These are phyloP conservation scores for Ophiostoma ulmi DNA, from an alignment of 2,329 filamentous ascomycete species.

Conservation along the genomic window DNA sequence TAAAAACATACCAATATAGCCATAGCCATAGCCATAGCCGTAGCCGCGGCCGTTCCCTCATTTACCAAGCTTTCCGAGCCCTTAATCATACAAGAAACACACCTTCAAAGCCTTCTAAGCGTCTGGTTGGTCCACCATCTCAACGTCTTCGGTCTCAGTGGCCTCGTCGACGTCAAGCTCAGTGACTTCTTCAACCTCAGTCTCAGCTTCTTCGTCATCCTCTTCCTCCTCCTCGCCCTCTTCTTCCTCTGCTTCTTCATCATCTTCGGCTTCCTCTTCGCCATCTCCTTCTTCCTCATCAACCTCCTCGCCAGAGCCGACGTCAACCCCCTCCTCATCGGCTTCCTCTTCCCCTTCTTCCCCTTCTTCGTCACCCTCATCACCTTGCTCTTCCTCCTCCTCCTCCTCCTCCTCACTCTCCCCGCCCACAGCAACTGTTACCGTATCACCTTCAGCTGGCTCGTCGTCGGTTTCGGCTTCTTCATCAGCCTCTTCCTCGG, in stretches of 20 bases:
- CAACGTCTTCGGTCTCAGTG: conserved; percentile 14
- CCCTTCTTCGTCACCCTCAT: background rate
- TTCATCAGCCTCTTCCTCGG: background rate
- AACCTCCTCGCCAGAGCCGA: background rate
- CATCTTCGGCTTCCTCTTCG: background rate
- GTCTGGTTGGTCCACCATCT: conserved; percentile 19
- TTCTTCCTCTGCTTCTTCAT: conserved; percentile 1
- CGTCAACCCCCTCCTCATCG: background rate
- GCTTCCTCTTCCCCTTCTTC: background rate
- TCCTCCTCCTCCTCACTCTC: background rate
- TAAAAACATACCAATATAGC: background rate
- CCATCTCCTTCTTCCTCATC: background rate
- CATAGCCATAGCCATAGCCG: background rate
- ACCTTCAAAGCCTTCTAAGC: background rate
- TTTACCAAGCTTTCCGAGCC: background rate
- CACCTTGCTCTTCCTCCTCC: background rate
- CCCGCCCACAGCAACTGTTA: background rate
- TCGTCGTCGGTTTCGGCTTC: background rate
- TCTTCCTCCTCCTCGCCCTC: background rate
- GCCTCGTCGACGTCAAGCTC: conserved; percentile 16
- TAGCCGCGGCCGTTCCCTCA: background rate
- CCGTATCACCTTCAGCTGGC: background rate
- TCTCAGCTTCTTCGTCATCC: background rate
- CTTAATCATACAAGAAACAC: background rate
- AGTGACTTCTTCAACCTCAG: background rate